Conservation (phyloP, 73 alveolate genomes). For the Paramecium tetraurelia region DNA sequence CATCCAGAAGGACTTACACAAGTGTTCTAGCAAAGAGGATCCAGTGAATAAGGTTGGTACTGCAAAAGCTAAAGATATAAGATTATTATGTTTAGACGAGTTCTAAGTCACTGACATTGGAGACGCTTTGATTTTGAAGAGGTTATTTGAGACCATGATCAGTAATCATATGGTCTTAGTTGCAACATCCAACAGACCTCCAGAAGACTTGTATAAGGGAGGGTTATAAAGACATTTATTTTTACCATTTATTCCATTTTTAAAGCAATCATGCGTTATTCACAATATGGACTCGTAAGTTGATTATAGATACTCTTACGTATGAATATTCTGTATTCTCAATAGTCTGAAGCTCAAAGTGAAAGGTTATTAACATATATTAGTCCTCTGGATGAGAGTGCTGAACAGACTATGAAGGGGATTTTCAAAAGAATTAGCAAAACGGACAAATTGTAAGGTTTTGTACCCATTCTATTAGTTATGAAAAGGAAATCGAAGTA, state of each 20-base stretch:
- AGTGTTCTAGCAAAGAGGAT: constrained; percentile 65
- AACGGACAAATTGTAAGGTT: background rate
- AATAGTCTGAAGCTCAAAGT: background rate
- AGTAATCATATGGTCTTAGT: constrained; percentile 77
- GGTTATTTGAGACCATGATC: constrained; percentile 83
- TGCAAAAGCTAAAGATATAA: constrained; percentile 66
- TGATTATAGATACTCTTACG: constrained; percentile 71
- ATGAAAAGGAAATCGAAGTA: constrained; percentile 61
- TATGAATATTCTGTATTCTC: constrained; percentile 44
- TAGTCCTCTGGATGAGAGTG: constrained; percentile 61
- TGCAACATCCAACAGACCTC: constrained; percentile 92
- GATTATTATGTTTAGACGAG: constrained; percentile 88
- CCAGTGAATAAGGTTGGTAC: constrained; percentile 80
- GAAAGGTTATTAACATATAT: constrained; percentile 43
- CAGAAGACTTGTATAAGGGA: constrained; percentile 83
- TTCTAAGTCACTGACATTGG: constrained; percentile 93
- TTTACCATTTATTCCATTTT: constrained; percentile 82
- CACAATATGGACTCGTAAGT: constrained; percentile 70
- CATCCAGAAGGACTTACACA: constrained; percentile 78
- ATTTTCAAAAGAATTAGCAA: constrained; percentile 66
- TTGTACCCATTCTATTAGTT: constrained; percentile 5
- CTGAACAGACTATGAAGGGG: constrained; percentile 53
- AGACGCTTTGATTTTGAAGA: constrained; percentile 92
- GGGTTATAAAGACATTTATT: constrained; percentile 85
- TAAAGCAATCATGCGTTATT: constrained; percentile 68